These are phyloP conservation scores for Podaxis sp. DNA, from an alignment of 768 basidiomycete species.

Conservation along the genomic window DNA sequence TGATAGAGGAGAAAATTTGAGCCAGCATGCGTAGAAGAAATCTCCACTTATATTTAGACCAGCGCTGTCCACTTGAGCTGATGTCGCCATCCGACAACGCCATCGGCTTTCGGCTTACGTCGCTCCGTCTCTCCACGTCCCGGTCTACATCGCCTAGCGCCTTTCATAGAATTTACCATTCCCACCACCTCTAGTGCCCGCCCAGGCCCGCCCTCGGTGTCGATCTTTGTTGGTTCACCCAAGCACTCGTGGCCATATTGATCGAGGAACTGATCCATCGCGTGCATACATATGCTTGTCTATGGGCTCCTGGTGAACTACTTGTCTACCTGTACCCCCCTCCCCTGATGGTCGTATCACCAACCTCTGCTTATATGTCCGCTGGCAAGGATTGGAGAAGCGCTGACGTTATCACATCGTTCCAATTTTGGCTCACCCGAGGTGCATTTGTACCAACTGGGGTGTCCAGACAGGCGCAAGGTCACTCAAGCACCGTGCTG, in stretches of 20 bases:
- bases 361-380: background rate
- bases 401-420: background rate
- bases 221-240: too few relatives aligned
- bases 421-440: background rate
- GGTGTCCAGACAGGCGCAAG: background rate
- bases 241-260: too few relatives aligned
- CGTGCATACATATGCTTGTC: background rate
- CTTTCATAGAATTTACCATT: background rate
- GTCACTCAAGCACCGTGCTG: background rate
- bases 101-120: background rate
- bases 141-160: too few relatives aligned
- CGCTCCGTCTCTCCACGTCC: background rate
- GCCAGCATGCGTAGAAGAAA: constrained; percentile 13
- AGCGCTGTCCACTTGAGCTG: too few relatives aligned
- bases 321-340: background rate
- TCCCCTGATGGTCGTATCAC: background rate
- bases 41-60: constrained; percentile 4
- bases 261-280: background rate
- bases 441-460: background rate
- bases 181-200: background rate
- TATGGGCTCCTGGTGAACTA: background rate
- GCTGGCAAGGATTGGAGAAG: background rate
- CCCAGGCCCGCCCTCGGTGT: too few relatives aligned
- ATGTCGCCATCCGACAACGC: background rate
- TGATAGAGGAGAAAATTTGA: constrained; percentile 3